Base-by-base conservation (phyloP, 1,139 yeast genomes). In the Candida glucosophila region DNA sequence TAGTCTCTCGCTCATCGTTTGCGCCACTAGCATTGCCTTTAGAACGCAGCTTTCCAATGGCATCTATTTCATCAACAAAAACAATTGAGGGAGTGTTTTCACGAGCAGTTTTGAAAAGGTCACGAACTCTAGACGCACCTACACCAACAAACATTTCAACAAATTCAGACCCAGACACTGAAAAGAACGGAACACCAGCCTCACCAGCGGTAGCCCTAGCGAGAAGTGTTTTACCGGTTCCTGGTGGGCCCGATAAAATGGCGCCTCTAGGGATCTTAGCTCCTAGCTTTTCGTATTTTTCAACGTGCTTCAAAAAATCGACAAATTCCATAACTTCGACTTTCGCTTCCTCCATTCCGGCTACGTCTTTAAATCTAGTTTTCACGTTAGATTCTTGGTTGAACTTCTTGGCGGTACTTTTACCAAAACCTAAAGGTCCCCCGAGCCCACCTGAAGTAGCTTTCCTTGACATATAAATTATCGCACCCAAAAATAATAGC, bases 151-250 rank as follows among this genome's bases (percentile, higher is more conserved):
- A 90, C 97, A 90, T 88, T 55, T 90, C 98, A 11, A 90, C 95
- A 40, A 90, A 90, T 49, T 90, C 97, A n/a, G 97, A 86, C 40
- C 97, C 98, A 5, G 95, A 82, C 8, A 90, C 97, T 10, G 95
- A 80, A 39, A 75, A 74, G 47, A 90, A 90, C 20, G 98, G 97
- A 23, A 90, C 98, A 26, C 90, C 94, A 0, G 97, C 97, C 55
- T 90, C 98, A 37, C 98, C 98, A 2, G 98, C 98, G 22, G 97
- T 90, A 4, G 98, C 98, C 52, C 83, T 88, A n/a, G 98, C 98
- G 31, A 90, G 62, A 36, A 90, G 62, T 1, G 98, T 90, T 54
- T 90, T 90, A 77, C 98, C 98, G 5, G 98, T 90, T 66, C 98
- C 98, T 26, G 98, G 98, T n/a, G 97, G 95, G 32, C 98, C 98